A percentile compares a stretch with the other conserved stretches of the same genome.
phyloP scores from a whole-genome alignment of 2,329 filamentous ascomycete species.

The Fusarium robinianum region DNA sequence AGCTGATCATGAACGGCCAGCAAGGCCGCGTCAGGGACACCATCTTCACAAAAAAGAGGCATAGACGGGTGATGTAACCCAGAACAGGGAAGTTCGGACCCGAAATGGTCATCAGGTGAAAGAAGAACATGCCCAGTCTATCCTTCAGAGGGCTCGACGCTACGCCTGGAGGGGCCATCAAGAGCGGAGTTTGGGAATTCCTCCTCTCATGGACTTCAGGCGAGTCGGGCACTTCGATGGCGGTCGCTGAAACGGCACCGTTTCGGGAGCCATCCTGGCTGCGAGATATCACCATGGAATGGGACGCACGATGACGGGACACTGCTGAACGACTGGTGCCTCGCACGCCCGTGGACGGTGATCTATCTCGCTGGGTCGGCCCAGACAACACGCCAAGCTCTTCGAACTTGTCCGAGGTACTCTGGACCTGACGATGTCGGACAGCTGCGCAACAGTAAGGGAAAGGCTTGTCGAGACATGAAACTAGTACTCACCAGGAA shows the following conservation, averaged over 20 bases:
- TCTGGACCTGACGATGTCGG: slow-evolving; percentile 33
- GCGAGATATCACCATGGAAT: slow-evolving; percentile 48
- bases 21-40: slow-evolving; percentile 68
- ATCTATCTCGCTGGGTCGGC: slow-evolving; percentile 24
- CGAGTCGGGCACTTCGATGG: slow-evolving; percentile 20
- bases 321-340: slow-evolving; percentile 9
- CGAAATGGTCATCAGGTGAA: slow-evolving; percentile 36
- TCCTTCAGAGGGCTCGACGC: slow-evolving; percentile 42
- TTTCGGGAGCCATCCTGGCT: slow-evolving; percentile 45
- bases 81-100: slow-evolving; percentile 38
- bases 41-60: slow-evolving; percentile 71
- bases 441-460: slow-evolving; percentile 40
- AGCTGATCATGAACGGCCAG: slow-evolving; percentile 69
- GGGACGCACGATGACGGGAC: slow-evolving; percentile 26
- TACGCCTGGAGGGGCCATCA: slow-evolving; percentile 55
- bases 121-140: slow-evolving; percentile 42
- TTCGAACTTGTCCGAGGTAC: slow-evolving; percentile 35
- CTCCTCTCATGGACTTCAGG: slow-evolving; percentile 19
- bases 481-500: slow-evolving; percentile 45
- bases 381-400: slow-evolving; percentile 25
- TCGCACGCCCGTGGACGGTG: slow-evolving; percentile 18
- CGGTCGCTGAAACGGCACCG: slow-evolving; percentile 16
- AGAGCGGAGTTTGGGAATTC: slow-evolving; percentile 45
- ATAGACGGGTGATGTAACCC: slow-evolving; percentile 53
- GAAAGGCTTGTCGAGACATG: slow-evolving; percentile 33